A percentile compares a stretch with the other conserved stretches of the same genome.
These are phyloP conservation scores for Colletotrichum neosansevieriae DNA, from an alignment of 2,329 filamentous ascomycete genomes.

Conservation along the genomic window DNA sequence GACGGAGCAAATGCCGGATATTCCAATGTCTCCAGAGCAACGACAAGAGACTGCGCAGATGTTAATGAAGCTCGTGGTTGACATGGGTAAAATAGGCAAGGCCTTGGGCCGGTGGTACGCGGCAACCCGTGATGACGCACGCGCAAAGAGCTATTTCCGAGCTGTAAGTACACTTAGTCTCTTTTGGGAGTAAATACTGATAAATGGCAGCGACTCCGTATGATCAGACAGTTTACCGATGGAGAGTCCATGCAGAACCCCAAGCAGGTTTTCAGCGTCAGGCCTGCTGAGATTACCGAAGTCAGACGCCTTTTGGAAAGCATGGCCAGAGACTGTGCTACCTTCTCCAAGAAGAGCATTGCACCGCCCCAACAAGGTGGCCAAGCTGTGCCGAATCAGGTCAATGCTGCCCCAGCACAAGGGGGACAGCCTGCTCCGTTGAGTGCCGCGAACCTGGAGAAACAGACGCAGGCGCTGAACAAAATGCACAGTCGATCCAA, in stretches of 20 bases:
- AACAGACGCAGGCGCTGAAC: constrained; percentile 61
- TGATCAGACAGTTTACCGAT: constrained; percentile 66
- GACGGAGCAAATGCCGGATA: constrained; percentile 58
- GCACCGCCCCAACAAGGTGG: constrained; percentile 24
- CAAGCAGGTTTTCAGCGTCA: constrained; percentile 65
- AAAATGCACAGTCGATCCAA: constrained; percentile 59
- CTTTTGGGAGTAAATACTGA: constrained; percentile 47
- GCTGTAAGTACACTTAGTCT: constrained; percentile 55
- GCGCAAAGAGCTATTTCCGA: constrained; percentile 65
- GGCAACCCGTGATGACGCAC: constrained; percentile 61
- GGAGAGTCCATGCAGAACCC: constrained; percentile 59
- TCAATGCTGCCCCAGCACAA: constrained; percentile 22
- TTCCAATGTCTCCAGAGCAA: constrained; percentile 60
- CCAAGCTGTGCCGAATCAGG: constrained; percentile 45
- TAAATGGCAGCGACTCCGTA: constrained; percentile 60
- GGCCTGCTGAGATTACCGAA: constrained; percentile 63
- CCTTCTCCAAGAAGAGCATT: constrained; percentile 45
- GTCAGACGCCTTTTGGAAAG: constrained; percentile 61
- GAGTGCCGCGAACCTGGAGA: constrained; percentile 63
- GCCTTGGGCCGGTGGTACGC: constrained; percentile 62
- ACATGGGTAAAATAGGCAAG: constrained; percentile 60
- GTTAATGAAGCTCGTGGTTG: constrained; percentile 54
- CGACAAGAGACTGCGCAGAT: constrained; percentile 58
- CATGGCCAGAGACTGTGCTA: constrained; percentile 63
- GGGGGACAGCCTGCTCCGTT: constrained; percentile 47